Evolutionary conservation across 495 filamentous ascomycete genomes (phyloP).

Genomic region (Penicillium angulare): DNA sequence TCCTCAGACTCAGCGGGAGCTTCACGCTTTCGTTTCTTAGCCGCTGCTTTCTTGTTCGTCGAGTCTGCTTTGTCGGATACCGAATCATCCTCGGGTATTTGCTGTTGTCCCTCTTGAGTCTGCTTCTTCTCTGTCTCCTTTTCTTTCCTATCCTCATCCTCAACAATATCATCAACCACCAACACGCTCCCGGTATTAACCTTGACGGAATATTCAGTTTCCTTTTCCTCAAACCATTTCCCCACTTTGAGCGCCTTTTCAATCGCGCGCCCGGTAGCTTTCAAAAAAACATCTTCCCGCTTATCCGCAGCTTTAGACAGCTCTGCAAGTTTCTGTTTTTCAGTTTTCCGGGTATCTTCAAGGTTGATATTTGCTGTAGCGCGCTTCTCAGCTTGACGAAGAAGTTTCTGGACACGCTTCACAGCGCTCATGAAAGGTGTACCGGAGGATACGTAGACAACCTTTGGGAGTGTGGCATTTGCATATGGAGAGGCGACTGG

Average conservation of each 20-base stretch:
- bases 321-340: constrained; percentile 35
- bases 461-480: constrained; percentile 50
- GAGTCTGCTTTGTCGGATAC: neutral
- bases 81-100: neutral
- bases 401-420: constrained; percentile 73
- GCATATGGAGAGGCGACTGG: constrained; percentile 58
- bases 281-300: constrained; percentile 65
- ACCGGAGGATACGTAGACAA: constrained; percentile 73
- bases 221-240: constrained; percentile 59
- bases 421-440: constrained; percentile 81
- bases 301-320: constrained; percentile 38
- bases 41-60: constrained; percentile 14
- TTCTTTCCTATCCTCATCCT: constrained; percentile 32
- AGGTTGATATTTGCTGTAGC: constrained; percentile 42
- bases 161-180: constrained; percentile 70
- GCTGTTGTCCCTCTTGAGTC: constrained; percentile 18
- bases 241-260: constrained; percentile 64
- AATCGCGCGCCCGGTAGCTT: constrained; percentile 80
- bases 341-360: constrained; percentile 38
- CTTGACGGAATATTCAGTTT: constrained; percentile 52
- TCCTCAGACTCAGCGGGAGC: constrained; percentile 30
- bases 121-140: constrained; percentile 19
- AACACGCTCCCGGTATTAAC: constrained; percentile 63
- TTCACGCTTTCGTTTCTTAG: constrained; percentile 44
- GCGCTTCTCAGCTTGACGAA: constrained; percentile 63